These are phyloP conservation scores for Pythium pyrilobum DNA, from an alignment of 352 stramenopile species.

Conservation along the genomic window DNA sequence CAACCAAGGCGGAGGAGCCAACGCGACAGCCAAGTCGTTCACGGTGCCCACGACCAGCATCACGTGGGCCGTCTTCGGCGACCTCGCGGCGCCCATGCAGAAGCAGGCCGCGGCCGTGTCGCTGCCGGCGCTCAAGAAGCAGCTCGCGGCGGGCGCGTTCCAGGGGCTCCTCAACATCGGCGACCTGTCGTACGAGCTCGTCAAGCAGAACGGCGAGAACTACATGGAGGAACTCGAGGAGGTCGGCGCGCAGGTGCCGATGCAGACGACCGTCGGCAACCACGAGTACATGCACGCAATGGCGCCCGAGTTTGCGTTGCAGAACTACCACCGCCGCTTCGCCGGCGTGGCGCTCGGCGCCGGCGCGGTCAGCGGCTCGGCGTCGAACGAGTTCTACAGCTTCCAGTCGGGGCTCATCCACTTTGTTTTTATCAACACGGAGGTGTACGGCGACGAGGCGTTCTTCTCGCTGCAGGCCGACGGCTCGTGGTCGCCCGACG, in stretches of 20 bases:
- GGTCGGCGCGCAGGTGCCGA: slow-evolving; percentile 52
- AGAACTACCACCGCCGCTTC: slow-evolving; percentile 72
- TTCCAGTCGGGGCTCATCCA: slow-evolving; percentile 60
- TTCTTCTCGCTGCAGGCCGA: slow-evolving; percentile 41
- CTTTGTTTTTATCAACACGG: slow-evolving; percentile 77
- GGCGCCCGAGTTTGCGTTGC: slow-evolving; percentile 45
- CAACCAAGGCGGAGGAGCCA: slow-evolving; percentile 15
- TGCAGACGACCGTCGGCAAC: slow-evolving; percentile 76
- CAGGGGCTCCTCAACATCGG: slow-evolving; percentile 67
- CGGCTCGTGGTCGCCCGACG: slow-evolving; percentile 44
- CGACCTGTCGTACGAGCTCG: slow-evolving; percentile 68
- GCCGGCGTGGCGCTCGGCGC: slow-evolving; percentile 44
- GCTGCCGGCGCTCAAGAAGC: slow-evolving; percentile 55
- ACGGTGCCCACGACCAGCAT: slow-evolving; percentile 34
- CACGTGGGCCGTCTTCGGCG: slow-evolving; percentile 77
- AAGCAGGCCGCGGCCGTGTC: slow-evolving; percentile 51
- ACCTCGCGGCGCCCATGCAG: slow-evolving; percentile 53
- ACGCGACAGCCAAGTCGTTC: slow-evolving; percentile 30
- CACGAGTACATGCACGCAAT: slow-evolving; percentile 68
- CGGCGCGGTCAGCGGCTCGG: slow-evolving; percentile 47
- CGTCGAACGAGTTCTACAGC: slow-evolving; percentile 73
- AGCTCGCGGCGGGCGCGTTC: slow-evolving; percentile 33
- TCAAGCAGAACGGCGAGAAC: slow-evolving; percentile 54
- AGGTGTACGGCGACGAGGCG: slow-evolving; percentile 67
- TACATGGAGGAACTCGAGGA: slow-evolving; percentile 70